Percentiles rank a stretch among this genome's conserved stretches.
These are phyloP conservation scores for Cucurbita moschata DNA, from an alignment of 306 rosid species.

Conservation along the genomic window DNA sequence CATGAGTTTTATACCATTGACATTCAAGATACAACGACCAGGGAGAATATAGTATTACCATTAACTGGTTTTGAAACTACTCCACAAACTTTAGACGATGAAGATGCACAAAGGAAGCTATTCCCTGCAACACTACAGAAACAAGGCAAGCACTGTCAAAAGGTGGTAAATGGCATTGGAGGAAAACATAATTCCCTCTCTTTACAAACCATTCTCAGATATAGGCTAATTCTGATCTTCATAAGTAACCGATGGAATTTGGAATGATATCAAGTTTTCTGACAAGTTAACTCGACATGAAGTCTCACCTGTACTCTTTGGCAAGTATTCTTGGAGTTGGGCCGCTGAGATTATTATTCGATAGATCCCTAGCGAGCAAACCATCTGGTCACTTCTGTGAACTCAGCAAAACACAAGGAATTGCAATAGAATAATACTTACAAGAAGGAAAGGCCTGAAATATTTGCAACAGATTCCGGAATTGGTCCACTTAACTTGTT, in stretches of 20 bases:
- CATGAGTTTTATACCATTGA: background rate
- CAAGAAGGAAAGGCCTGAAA: slow-evolving; percentile 68
- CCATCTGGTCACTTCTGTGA: background rate
- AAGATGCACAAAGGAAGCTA: slow-evolving; percentile 52
- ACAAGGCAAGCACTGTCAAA: slow-evolving; percentile 18
- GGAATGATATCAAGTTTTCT: background rate
- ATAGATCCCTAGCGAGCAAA: slow-evolving; percentile 53
- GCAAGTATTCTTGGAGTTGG: slow-evolving; percentile 81
- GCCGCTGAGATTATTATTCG: slow-evolving; percentile 87
- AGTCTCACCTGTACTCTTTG: slow-evolving; percentile 71
- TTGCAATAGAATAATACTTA: slow-evolving; percentile 23
- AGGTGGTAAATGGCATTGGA: background rate
- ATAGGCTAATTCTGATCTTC: background rate
- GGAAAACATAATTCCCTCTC: background rate
- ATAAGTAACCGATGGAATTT: background rate
- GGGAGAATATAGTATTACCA: slow-evolving; percentile 32
- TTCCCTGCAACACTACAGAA: slow-evolving; percentile 65
- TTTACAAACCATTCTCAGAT: background rate
- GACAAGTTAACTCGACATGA: background rate
- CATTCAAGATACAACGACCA: background rate
- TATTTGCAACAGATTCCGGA: slow-evolving; percentile 71
- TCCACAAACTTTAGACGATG: slow-evolving; percentile 34
- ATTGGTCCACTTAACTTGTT: slow-evolving; percentile 70
- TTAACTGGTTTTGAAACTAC: slow-evolving; percentile 44
- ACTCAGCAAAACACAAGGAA: background rate